Conservation (phyloP, 176 grass and related monocot genomes). For the Aegilops umbellulata region DNA sequence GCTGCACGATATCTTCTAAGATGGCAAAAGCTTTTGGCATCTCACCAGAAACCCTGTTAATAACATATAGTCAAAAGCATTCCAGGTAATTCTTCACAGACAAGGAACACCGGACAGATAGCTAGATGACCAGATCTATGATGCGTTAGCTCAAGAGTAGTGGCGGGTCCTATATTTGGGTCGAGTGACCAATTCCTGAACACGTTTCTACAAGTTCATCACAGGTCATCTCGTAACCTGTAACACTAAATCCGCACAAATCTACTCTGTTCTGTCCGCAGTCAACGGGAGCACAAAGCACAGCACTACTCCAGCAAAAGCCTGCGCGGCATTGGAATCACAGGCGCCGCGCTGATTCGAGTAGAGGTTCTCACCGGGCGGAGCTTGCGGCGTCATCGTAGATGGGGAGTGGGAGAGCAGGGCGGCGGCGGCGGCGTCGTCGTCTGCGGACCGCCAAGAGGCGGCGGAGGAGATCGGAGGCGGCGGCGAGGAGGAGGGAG, state of each 20-base stretch:
- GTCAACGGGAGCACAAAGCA: not conserved
- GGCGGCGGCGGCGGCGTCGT: slow-evolving; percentile 24
- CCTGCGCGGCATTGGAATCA: not conserved
- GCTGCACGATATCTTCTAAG: slow-evolving; percentile 66
- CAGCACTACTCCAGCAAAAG: not conserved
- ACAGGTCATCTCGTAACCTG: not conserved
- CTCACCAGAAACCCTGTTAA: slow-evolving; percentile 52
- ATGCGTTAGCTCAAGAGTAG: slow-evolving; percentile 1
- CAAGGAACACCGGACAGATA: not conserved
- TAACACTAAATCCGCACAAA: not conserved
- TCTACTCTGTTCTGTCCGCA: not conserved
- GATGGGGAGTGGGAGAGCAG: slow-evolving; percentile 38
- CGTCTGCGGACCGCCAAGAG: slow-evolving; percentile 16
- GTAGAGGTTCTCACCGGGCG: slow-evolving; percentile 35
- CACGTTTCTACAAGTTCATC: not conserved
- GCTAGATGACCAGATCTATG: not conserved
- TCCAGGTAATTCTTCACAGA: not conserved
- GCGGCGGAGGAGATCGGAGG: slow-evolving; percentile 34
- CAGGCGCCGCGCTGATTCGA: not conserved
- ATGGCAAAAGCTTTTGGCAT: slow-evolving; percentile 58
- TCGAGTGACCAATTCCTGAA: not conserved
- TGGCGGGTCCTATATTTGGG: not conserved
- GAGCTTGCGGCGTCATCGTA: slow-evolving; percentile 18
- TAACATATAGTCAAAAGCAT: not conserved
- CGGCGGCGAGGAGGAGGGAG: slow-evolving; percentile 32